A percentile compares a stretch with the other conserved stretches of the same genome.
Conservation (phyloP, 768 basidiomycete species). For the Floccularia luteovirens region DNA sequence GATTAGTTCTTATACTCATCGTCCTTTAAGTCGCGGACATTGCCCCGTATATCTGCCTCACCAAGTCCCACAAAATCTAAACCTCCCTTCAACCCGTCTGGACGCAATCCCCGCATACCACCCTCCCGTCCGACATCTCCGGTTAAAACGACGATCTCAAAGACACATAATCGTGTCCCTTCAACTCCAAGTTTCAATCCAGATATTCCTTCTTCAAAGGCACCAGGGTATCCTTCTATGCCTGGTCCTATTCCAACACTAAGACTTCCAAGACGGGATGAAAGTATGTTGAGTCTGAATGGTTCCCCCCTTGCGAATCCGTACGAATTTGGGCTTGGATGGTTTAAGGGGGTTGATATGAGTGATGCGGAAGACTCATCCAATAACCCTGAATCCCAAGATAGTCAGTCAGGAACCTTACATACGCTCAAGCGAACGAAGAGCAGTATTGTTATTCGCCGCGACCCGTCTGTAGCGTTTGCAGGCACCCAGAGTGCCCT, state of each 20-base stretch:
- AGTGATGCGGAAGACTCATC: constrained; percentile 24
- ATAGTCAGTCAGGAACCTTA: constrained; percentile 12
- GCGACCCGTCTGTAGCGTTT: constrained; percentile 42
- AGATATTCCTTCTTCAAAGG: constrained; percentile 46
- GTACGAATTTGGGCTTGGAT: constrained; percentile 55
- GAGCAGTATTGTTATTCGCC: constrained; percentile 55
- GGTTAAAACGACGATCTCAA: constrained; percentile 30
- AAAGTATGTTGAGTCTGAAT: constrained; percentile 75
- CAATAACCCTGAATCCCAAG: constrained; percentile 17
- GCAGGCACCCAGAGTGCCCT: constrained; percentile 17
- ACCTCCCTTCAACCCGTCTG: constrained; percentile 33
- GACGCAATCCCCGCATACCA: constrained; percentile 17
- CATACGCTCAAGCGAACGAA: constrained; percentile 38
- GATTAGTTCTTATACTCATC: neutral
- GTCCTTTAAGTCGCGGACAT: constrained; percentile 20
- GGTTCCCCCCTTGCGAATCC: constrained; percentile 81
- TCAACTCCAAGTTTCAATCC: constrained; percentile 72
- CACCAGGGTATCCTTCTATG: constrained; percentile 41
- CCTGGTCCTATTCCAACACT: constrained; percentile 24
- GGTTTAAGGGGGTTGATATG: constrained; percentile 41
- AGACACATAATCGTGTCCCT: constrained; percentile 33
- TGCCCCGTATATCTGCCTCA: constrained; percentile 26
- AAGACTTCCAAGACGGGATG: constrained; percentile 65
- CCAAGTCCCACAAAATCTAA: constrained; percentile 40
- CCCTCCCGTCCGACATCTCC: constrained; percentile 41